Base-by-base conservation (phyloP, 2,329 filamentous ascomycete species). In the Cladobotryum protrusum region DNA sequence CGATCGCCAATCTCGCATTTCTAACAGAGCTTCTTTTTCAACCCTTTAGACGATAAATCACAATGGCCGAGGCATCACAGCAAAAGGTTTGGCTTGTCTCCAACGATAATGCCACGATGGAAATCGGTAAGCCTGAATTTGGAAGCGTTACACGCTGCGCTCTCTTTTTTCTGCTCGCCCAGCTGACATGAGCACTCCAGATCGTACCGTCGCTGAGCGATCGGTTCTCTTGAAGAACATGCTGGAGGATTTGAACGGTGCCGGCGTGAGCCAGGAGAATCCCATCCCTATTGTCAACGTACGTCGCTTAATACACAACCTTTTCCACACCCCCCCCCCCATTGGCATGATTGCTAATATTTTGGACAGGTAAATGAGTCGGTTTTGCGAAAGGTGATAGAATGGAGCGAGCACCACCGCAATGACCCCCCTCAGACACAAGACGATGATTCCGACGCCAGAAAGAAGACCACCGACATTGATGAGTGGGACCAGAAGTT, bases 401-500 rank as follows among this genome's bases (percentile, higher is more conserved):
- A 97, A 71, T 99, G 93, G 93, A 97, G 93, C 75, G 83, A 88
- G 57, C 89, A 96, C 68, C 93, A 99, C 80, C 87, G 88, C 70
- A 83, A 84, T 68, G 93, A 99, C 64, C 89, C 93, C 36, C 78
- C 83, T n/a, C 80, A 83, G 55, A 77, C 85, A 48, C 82, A 83
- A 62, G 92, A 97, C 55, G 93, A 96, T 53, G 90, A 99, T 62
- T 86, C 87, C 55, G 92, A 97, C 63, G 90, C 85, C 45, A 89
- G 93, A 61, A 96, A 96, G 79, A 96, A 96, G 82, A 96, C 91
- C 1, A 97, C 93, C 43, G 93, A 99, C 62, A 99, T 99, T 58
- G 93, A 97, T 53, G 93, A 99, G 72, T 99, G 93, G 93, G 93
- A 99, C 62, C 92, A 97, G 72, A 99, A 99, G 74, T 99, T 97